Evolutionary conservation across 2,329 filamentous ascomycete species (phyloP).

Genomic region (Penicillium sp.): DNA sequence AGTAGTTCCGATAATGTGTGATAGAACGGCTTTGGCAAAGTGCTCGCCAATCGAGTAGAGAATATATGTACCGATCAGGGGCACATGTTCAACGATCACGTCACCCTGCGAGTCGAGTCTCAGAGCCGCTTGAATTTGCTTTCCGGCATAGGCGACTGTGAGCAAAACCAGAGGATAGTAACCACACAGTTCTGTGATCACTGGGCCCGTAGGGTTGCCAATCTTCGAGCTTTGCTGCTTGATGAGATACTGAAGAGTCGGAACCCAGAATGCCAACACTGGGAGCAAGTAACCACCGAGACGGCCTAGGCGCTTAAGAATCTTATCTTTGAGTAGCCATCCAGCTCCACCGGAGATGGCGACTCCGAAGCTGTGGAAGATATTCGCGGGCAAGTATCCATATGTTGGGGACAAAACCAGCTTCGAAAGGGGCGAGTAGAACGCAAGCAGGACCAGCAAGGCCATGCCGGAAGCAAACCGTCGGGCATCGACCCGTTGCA

Average conservation of each 20-base stretch:
- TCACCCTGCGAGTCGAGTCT: slow-evolving; percentile 57
- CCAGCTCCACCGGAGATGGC: slow-evolving; percentile 68
- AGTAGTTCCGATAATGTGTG: slow-evolving; percentile 58
- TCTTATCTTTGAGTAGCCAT: slow-evolving; percentile 64
- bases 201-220: slow-evolving; percentile 69
- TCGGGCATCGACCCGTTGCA: slow-evolving; percentile 28
- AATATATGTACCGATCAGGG: slow-evolving; percentile 65
- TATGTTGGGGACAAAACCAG: slow-evolving; percentile 82
- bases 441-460: slow-evolving; percentile 40
- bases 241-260: slow-evolving; percentile 69
- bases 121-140: slow-evolving; percentile 59
- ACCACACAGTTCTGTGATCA: slow-evolving; percentile 71
- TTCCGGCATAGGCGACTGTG: slow-evolving; percentile 63
- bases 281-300: slow-evolving; percentile 59
- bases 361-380: slow-evolving; percentile 68
- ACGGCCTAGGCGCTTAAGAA: slow-evolving; percentile 50
- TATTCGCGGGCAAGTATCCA: slow-evolving; percentile 73
- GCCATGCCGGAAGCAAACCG: slow-evolving; percentile 31
- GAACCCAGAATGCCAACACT: slow-evolving; percentile 72
- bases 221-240: slow-evolving; percentile 64
- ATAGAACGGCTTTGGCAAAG: slow-evolving; percentile 41
- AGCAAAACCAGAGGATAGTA: slow-evolving; percentile 67
- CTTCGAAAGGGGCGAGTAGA: slow-evolving; percentile 51
- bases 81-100: slow-evolving; percentile 61
- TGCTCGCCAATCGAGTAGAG: slow-evolving; percentile 57